phyloP scores from a whole-genome alignment of 2,329 filamentous ascomycete genomes.

The Mycosphaerella sp. region DNA sequence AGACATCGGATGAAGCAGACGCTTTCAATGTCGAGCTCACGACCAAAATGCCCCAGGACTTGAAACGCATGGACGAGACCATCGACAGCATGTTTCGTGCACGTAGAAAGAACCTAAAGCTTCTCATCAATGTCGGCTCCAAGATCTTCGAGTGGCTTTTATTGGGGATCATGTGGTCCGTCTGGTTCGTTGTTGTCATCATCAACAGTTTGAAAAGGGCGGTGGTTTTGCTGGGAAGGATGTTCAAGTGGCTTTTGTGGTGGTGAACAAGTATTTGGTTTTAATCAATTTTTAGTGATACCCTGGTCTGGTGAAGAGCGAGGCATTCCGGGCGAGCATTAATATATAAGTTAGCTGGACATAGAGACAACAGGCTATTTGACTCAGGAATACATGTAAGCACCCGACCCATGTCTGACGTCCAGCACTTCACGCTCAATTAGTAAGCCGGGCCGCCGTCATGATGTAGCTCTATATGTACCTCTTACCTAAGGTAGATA shows the following conservation, averaged over 20 bases:
- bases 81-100: slow-evolving; percentile 64
- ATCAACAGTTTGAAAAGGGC: slow-evolving; percentile 59
- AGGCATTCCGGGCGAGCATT: background rate
- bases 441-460: background rate
- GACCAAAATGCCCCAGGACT: slow-evolving; percentile 66
- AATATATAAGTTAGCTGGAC: background rate
- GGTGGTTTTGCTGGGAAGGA: slow-evolving; percentile 52
- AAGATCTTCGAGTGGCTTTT: slow-evolving; percentile 80
- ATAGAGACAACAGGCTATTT: background rate
- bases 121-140: slow-evolving; percentile 70
- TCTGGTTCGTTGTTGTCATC: slow-evolving; percentile 83
- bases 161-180: slow-evolving; percentile 86
- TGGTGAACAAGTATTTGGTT: slow-evolving; percentile 34
- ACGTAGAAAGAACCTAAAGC: slow-evolving; percentile 65
- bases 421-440: background rate
- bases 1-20: slow-evolving; percentile 71
- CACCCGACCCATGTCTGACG: background rate
- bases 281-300: slow-evolving; percentile 13
- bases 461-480: background rate
- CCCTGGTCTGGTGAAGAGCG: slow-evolving; percentile 7
- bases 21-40: slow-evolving; percentile 69
- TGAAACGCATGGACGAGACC: slow-evolving; percentile 72
- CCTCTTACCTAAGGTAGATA: no score
- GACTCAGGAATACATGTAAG: background rate
- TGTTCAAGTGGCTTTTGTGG: slow-evolving; percentile 79